Evolutionary conservation across 2,329 filamentous ascomycete species (phyloP).

Genomic region (Talaromyces sp.): DNA sequence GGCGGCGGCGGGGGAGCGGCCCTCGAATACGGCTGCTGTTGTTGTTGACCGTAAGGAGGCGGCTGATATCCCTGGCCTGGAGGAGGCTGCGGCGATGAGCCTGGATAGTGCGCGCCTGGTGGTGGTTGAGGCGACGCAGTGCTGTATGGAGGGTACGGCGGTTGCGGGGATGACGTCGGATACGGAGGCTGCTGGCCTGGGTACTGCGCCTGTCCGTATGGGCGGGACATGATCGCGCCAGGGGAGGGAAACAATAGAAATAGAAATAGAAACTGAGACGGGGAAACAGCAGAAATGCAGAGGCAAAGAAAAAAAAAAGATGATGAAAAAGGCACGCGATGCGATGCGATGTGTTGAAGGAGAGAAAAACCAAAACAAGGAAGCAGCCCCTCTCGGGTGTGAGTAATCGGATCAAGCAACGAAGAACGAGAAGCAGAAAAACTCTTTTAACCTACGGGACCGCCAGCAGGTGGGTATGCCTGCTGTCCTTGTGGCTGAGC

Average conservation of each 20-base stretch:
- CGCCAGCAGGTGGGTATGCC: slow-evolving; percentile 12
- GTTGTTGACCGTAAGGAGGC: not conserved
- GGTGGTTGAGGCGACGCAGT: slow-evolving; percentile 3
- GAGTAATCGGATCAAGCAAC: not conserved
- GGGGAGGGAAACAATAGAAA: slow-evolving; percentile 5
- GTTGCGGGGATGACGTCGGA: slow-evolving; percentile 26
- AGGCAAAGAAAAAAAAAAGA: slow-evolving; percentile 11
- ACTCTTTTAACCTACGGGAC: slow-evolving; percentile 29
- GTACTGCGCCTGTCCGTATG: slow-evolving; percentile 31
- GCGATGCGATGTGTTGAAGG: not conserved
- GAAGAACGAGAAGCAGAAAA: slow-evolving; percentile 9
- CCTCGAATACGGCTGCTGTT: slow-evolving; percentile 34
- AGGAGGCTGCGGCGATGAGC: slow-evolving; percentile 18
- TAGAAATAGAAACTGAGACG: not conserved
- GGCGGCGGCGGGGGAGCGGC: slow-evolving; percentile 38
- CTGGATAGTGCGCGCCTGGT: slow-evolving; percentile 26
- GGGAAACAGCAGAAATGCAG: not conserved
- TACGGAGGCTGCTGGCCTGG: slow-evolving; percentile 35
- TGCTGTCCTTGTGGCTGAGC: slow-evolving; percentile 17
- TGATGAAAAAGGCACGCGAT: slow-evolving; percentile 10
- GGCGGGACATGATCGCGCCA: slow-evolving; percentile 27
- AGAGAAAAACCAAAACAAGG: not conserved
- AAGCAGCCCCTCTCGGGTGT: not conserved
- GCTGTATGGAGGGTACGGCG: slow-evolving; percentile 25
- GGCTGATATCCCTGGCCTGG: slow-evolving; percentile 29